phyloP scores from a whole-genome alignment of 2,329 filamentous ascomycete genomes.

The Rosellinia necatrix region DNA sequence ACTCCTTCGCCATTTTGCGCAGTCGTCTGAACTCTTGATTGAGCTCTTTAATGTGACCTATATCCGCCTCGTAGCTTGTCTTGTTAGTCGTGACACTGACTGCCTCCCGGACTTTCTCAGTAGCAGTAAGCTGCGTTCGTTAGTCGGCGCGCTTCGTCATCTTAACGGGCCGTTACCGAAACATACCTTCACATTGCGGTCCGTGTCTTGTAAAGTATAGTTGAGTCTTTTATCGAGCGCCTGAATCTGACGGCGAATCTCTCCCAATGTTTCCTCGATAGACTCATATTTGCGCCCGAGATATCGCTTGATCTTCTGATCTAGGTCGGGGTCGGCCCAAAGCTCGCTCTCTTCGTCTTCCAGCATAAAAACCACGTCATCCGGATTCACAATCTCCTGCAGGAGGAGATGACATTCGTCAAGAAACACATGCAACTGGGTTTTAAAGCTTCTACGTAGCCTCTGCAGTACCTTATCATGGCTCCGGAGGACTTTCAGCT shows the following conservation, averaged over 20 bases:
- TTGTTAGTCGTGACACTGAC: conserved; percentile 16
- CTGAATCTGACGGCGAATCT: conserved; percentile 10
- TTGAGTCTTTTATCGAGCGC: conserved; percentile 5
- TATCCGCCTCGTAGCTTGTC: conserved; percentile 11
- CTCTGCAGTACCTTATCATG: conserved; percentile 21
- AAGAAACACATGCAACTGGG: conserved; percentile 23
- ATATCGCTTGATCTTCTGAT: conserved; percentile 16
- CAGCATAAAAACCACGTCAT: conserved; percentile 20
- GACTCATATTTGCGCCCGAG: conserved; percentile 17
- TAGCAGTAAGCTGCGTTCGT: not conserved
- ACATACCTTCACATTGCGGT: not conserved
- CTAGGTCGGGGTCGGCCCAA: conserved; percentile 13
- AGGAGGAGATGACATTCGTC: conserved; percentile 26
- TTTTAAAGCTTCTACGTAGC: conserved; percentile 21
- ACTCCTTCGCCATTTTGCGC: conserved; percentile 19
- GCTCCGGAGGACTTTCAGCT: conserved; percentile 22
- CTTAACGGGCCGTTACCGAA: no score
- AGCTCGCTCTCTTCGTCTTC: conserved; percentile 2
- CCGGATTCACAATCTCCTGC: conserved; percentile 17
- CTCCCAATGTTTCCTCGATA: conserved; percentile 11
- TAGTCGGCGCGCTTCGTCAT: not conserved
- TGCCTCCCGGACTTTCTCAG: conserved; percentile 11
- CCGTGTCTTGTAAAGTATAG: not conserved
- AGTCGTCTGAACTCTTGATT: conserved; percentile 25
- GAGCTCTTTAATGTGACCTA: conserved; percentile 19